Conservation (phyloP, 495 filamentous ascomycete genomes). For the Tuber microsphaerosporum region DNA sequence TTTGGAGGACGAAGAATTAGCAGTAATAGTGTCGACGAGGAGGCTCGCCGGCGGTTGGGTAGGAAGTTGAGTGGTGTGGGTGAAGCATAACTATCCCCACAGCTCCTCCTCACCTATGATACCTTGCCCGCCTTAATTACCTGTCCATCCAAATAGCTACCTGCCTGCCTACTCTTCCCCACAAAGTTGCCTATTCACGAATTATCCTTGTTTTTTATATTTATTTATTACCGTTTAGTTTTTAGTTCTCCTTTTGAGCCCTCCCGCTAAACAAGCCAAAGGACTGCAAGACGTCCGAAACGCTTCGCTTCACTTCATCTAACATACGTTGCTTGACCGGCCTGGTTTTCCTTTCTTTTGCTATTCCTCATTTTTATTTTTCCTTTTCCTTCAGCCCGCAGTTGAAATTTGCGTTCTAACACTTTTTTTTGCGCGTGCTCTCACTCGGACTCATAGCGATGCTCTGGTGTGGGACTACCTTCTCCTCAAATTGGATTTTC, state of each 20-base stretch:
- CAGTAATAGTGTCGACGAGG: conserved; percentile 18
- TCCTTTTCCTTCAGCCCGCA: not conserved
- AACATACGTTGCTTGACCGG: not conserved
- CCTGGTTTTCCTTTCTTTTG: not conserved
- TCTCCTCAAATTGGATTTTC: not conserved
- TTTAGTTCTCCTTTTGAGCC: not conserved
- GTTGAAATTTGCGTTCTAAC: not conserved
- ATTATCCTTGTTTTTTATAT: not conserved
- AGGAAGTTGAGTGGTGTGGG: conserved; percentile 36
- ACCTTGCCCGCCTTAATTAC: not conserved
- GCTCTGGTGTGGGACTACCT: not conserved
- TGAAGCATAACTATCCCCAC: conserved; percentile 18
- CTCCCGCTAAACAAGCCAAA: not conserved
- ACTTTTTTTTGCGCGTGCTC: not conserved
- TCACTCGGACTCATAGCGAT: not conserved
- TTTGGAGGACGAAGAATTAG: conserved; percentile 33
- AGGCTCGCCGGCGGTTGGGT: conserved; percentile 14
- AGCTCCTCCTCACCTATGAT: not conserved
- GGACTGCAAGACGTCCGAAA: conserved; percentile 1
- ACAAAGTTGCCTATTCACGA: conserved; percentile 4
- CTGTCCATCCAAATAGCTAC: not conserved
- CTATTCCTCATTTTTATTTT: not conserved
- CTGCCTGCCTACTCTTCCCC: not conserved
- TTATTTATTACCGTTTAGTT: not conserved
- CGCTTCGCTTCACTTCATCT: not conserved